These are phyloP conservation scores for Talaromyces adpressus DNA, from an alignment of 495 filamentous ascomycete species.

Conservation along the genomic window DNA sequence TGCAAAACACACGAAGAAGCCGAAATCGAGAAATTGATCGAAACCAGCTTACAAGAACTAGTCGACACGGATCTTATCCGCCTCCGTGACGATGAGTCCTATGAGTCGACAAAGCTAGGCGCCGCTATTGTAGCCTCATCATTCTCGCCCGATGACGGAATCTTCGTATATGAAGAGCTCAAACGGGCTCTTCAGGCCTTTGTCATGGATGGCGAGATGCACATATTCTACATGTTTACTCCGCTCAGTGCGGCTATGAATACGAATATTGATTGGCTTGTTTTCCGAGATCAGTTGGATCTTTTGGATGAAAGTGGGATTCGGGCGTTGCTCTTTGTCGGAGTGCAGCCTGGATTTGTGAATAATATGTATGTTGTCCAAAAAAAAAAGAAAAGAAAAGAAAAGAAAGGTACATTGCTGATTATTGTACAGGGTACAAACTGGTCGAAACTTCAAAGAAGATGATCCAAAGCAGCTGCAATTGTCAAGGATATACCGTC, in stretches of 20 bases:
- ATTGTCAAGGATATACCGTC: conserved; percentile 57
- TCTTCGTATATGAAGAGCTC: conserved; percentile 68
- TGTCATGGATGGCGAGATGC: conserved; percentile 81
- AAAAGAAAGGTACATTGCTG: neutral
- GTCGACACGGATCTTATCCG: conserved; percentile 22
- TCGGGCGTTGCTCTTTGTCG: conserved; percentile 61
- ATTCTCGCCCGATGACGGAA: conserved; percentile 67
- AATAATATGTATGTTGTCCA: conserved; percentile 56
- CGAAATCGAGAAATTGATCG: conserved; percentile 42
- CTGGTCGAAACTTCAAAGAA: conserved; percentile 57
- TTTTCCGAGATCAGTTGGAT: conserved; percentile 66
- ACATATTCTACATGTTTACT: conserved; percentile 75
- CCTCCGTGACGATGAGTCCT: conserved; percentile 36
- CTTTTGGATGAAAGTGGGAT: conserved; percentile 62
- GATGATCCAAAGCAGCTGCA: conserved; percentile 52
- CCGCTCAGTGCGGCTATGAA: conserved; percentile 48
- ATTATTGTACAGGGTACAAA: conserved; percentile 51
- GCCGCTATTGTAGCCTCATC: conserved; percentile 67
- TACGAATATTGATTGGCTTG: conserved; percentile 60
- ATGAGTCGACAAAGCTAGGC: conserved; percentile 58
- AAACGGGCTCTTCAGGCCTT: conserved; percentile 62
- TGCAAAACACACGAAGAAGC: conserved; percentile 38
- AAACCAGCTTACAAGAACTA: conserved; percentile 51
- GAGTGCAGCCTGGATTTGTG: conserved; percentile 61
- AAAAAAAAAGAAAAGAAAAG: too few species aligned